Evolutionary conservation across 805 yeast species (phyloP), one percentile per base, ranked within the genome.

Genomic region (Yueomyces sp.): DNA sequence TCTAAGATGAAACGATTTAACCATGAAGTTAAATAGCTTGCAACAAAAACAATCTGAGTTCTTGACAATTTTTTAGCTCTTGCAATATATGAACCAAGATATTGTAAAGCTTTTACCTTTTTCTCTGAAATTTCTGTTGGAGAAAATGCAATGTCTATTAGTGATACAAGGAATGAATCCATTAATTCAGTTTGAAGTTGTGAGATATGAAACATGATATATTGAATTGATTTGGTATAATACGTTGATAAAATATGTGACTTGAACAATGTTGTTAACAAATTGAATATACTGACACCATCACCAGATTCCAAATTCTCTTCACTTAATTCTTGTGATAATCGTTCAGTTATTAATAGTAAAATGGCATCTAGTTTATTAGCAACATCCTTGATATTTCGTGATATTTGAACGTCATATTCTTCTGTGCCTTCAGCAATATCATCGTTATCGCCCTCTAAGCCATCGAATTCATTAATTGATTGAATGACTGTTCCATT

Each of bases 161-260:
- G 68, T 37, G 83, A 68, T 2, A 84, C 94, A 52, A 90, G 63
- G 57, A 77, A 90, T 9, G 94, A 81, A 52, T 90, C 97, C 57
- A 85, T 76, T 46, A 90, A 68, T 54, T 85, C 94, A 4, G 81
- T 77, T 54, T 84, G 85, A 46, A 78, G 76, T 60, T 88, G 96
- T 6, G 94, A 77, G 28, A 81, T 70, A 49, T 79, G 79, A 63
- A 90, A 90, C 60, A 88, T 62, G 28, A 88, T 66, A 57, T 83
- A 90, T 62, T 90, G 98, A 27, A 85, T 79, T 37, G 87, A 80
- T 54, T 85, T 78, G 9, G 97, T 90, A 59, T 82, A 81, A 61
- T 88, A 95, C 2, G 98, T 92, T 28, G 96, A 94, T 47, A 90
- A 67, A 37, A 92, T 74, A 52, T 85, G 92, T 1, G 86, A 72